Base-by-base conservation (phyloP, 768 basidiomycete species). In the Naganishia vishniacii region DNA sequence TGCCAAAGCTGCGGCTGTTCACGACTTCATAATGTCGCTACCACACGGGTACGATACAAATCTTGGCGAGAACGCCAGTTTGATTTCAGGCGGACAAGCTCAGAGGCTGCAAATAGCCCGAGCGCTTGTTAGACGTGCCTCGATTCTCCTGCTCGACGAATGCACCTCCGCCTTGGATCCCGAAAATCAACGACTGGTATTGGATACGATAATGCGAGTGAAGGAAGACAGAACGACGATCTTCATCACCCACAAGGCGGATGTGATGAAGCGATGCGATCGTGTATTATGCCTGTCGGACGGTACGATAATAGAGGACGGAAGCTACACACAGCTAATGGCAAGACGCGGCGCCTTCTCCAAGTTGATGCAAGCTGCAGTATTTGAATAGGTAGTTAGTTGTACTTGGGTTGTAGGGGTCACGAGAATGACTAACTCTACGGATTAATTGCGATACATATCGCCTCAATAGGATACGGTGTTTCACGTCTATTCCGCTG, bases 41-140 rank as follows among this genome's bases (percentile, higher is more conserved):
- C 89, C 89, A 0, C 81, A 87, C 34, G 91, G 88, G 1, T 97
- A 97, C 79, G 85, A 91, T 49, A 95, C 91, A 0, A 75, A 81
- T 46, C 82, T 97, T 2, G 94, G 94, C 45, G 91, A 94, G 80
- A 93, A 93, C 75, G 94, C 90, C 0, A 79, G 83, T n/a, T 81
- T 91, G 45, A 84, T 98, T 63, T 93, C 91, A 0, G 94, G 94
- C 20, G 94, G 94, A 0, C 94, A 98, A 72, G 91, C 90, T 0
- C 94, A 98, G 78, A 84, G 94, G 7, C 80, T 97, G 18, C 87
- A 88, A 74, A 91, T 98, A 69, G 93, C 93, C 0, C 83, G 93
- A 6, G 91, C 93, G 0, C 82, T 97, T n/a, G 87, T 86, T 1
- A 81, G 88, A 34, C 82, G 84, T 0, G 80, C 85, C 0, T 83